These are phyloP conservation scores for Isatis lusitanica DNA, from an alignment of 441 rosid genomes.

Conservation along the genomic window DNA sequence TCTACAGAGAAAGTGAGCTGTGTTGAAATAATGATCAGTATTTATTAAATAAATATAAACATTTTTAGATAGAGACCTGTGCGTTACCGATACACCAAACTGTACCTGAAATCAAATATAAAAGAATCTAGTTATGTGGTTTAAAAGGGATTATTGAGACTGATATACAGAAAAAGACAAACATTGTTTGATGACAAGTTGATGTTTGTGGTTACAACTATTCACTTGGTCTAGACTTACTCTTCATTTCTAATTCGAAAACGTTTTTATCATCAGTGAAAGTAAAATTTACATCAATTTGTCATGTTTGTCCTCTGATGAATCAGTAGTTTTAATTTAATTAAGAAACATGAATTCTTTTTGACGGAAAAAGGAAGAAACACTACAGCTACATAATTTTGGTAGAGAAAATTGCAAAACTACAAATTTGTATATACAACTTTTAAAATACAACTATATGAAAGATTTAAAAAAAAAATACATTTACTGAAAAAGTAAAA, in stretches of 20 bases:
- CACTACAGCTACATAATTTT: too few relatives aligned
- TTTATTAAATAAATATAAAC: background rate
- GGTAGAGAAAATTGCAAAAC: too few relatives aligned
- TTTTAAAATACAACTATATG: too few relatives aligned
- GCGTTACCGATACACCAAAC: conserved; percentile 23
- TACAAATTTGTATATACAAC: too few relatives aligned
- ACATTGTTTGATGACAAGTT: background rate
- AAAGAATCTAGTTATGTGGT: conserved; percentile 1
- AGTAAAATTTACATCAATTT: too few relatives aligned
- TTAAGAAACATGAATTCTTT: too few relatives aligned
- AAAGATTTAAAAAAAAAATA: too few relatives aligned
- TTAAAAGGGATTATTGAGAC: background rate
- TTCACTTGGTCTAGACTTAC: background rate
- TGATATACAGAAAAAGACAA: background rate
- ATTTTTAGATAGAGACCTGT: conserved; percentile 25
- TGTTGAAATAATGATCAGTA: conserved; percentile 18
- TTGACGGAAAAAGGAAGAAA: too few relatives aligned
- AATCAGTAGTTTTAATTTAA: background rate
- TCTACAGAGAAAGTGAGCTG: conserved; percentile 40
- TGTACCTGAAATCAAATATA: conserved; percentile 22
- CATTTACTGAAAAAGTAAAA: too few relatives aligned
- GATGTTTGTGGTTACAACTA: background rate
- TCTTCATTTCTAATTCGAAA: background rate
- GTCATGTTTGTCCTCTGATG: background rate
- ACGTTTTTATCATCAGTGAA: too few relatives aligned